Base-by-base conservation (phyloP, 1,284 basidiomycete species). In the Apiotrichum gamsii region DNA sequence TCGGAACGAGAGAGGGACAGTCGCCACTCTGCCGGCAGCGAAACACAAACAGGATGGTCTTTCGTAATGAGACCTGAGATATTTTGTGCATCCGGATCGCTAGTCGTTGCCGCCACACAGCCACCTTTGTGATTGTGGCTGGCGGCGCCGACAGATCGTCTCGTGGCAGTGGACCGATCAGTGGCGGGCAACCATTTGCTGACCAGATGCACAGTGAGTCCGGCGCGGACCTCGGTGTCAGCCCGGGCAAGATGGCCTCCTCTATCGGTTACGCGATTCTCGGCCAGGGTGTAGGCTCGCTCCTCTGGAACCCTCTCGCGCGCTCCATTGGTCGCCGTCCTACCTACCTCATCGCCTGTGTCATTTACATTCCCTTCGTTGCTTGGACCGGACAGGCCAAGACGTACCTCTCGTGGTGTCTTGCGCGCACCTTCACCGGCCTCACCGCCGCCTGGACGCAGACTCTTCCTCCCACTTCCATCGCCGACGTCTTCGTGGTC, bases 191-290 rank as follows among this genome's bases (percentile, higher is more conserved):
- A n/a, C n/a, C n/a, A n/a, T 43, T 5, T 34, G 10, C 13, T 16
- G 14, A 24, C 23, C 19, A 6, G 8, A 6, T 19, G 6, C 14
- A 11, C 41, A 15, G 9, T 35, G 9, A 10, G 13, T 5, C 9
- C 21, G 11, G 8, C 20, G 3, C 11, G 15, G 43, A 40, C 36
- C 8, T 49, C 14, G n/a, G n/a, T 13, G 52, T 54, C 5, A 48
- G 56, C n/a, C 62, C 65, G 5, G 44, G 59, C 3, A 46, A 58
- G 3, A 62, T 62, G 8, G 64, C 69, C 25, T 65, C 70, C 52
- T 56, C 67, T 0, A 66, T 72, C 43, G 69, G 69, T 9, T 69
- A 69, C 53, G 52, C 51, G 16, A 58, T 72, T n/a, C 61, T 72
- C 13, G 71, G 71, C 24, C 55, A 67, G 14, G 69, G 65, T 1